A percentile compares a stretch with the other conserved stretches of the same genome.
phyloP scores from a whole-genome alignment of 2,329 filamentous ascomycete species.

The Trichoderma sp. region DNA sequence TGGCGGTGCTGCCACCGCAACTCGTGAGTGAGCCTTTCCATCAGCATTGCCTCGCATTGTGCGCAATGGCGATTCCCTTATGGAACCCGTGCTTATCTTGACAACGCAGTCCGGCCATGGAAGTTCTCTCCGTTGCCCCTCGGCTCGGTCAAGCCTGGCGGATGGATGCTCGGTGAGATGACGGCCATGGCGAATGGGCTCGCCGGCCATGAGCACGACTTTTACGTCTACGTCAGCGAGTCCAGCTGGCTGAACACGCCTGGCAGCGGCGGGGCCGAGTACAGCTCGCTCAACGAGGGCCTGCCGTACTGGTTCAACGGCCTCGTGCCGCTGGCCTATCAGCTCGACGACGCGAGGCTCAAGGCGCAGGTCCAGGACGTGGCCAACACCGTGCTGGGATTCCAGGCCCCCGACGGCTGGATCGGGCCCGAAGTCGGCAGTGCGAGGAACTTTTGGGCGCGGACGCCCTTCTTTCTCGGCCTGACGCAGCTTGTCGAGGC shows the following conservation, averaged over 20 bases:
- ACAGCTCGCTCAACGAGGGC: conserved; percentile 57
- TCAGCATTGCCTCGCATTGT: neutral
- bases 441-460: conserved; percentile 37
- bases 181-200: conserved; percentile 52
- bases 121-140: conserved; percentile 41
- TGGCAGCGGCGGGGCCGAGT: conserved; percentile 49
- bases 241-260: conserved; percentile 47
- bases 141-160: conserved; percentile 51
- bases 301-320: conserved; percentile 64
- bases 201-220: conserved; percentile 54
- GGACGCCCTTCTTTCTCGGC: conserved; percentile 38
- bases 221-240: conserved; percentile 55
- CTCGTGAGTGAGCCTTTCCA: conserved; percentile 24
- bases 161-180: conserved; percentile 56
- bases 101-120: conserved; percentile 30
- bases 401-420: conserved; percentile 53
- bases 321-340: conserved; percentile 58
- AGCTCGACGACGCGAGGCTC: conserved; percentile 44
- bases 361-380: conserved; percentile 45
- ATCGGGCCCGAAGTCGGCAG: conserved; percentile 43
- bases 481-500: conserved; percentile 40
- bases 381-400: conserved; percentile 47
- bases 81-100: neutral
- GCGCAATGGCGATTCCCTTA: neutral
- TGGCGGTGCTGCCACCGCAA: conserved; percentile 17